Conservation (phyloP, 257 asterid genomes). For the Nicotiana obtusifolia region DNA sequence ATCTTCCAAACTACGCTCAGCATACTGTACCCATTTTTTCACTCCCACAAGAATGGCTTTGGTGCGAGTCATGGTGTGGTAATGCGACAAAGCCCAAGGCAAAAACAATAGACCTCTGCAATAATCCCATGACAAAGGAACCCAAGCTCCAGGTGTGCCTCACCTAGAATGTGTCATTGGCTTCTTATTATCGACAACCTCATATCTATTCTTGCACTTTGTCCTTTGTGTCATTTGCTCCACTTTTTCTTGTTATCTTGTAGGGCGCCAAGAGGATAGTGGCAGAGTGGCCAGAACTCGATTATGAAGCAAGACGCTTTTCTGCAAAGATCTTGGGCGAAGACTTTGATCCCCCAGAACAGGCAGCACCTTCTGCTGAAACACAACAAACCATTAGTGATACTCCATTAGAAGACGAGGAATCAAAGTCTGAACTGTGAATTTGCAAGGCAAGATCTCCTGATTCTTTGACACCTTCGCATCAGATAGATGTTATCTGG, state of each 20-base stretch:
- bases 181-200: background rate
- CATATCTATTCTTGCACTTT: background rate
- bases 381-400: conserved; percentile 16
- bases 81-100: conserved; percentile 80
- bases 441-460: background rate
- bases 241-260: conserved; percentile 8
- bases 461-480: background rate
- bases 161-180: background rate
- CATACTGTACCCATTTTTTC: conserved; percentile 94
- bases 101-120: conserved; percentile 95
- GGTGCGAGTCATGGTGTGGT: conserved; percentile 99
- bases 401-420: conserved; percentile 41
- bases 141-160: conserved; percentile 92
- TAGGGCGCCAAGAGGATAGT: conserved; percentile 98
- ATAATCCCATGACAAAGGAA: conserved; percentile 98
- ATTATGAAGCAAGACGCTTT: conserved; percentile 73
- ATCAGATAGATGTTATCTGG: background rate
- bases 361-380: conserved; percentile 24
- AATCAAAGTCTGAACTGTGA: conserved; percentile 78
- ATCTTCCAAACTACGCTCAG: conserved; percentile 98
- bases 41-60: conserved; percentile 99
- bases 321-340: conserved; percentile 76
- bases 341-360: conserved; percentile 44
- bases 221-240: background rate
- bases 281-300: conserved; percentile 96